Conservation (phyloP, 192 early-diverging fungal genomes). For the Podila verticillata region DNA sequence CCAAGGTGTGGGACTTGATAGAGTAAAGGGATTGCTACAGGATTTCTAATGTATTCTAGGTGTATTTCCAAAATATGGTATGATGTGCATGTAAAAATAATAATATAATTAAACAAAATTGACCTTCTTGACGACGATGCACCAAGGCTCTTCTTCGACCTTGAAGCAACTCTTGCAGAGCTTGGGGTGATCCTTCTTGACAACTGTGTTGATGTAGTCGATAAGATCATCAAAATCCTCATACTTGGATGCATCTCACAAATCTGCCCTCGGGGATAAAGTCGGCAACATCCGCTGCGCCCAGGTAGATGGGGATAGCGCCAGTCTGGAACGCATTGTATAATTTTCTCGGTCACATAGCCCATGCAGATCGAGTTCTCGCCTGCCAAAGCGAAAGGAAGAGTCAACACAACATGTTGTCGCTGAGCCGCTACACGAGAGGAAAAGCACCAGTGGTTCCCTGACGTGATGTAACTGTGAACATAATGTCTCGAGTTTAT, state of each 20-base stretch:
- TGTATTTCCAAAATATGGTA: too few species aligned
- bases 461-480: too few species aligned
- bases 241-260: slow-evolving; percentile 19
- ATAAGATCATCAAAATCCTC: background rate
- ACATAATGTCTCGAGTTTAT: too few species aligned
- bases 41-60: too few species aligned
- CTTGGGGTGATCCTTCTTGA: slow-evolving; percentile 15
- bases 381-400: slow-evolving; percentile 25
- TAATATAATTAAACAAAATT: too few species aligned
- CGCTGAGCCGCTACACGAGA: too few species aligned
- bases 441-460: too few species aligned
- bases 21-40: too few species aligned
- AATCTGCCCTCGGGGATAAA: slow-evolving; percentile 25
- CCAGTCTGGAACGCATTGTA: slow-evolving; percentile 31
- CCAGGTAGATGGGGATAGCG: slow-evolving; percentile 45
- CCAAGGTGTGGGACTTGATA: too few species aligned
- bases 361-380: slow-evolving; percentile 49
- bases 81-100: too few species aligned
- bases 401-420: slow-evolving; percentile 12
- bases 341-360: slow-evolving; percentile 52
- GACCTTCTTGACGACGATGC: too few species aligned
- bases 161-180: slow-evolving; percentile 19
- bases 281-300: slow-evolving; percentile 44
- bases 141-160: too few species aligned
- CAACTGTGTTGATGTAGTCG: background rate